These are phyloP conservation scores for sunflower (Helianthus annuus) DNA, from an alignment of 129 eudicot species.

Conservation along the genomic window HanXRQr2.0-SUNRISE NC_035442.2:155665149-155665648, in stretches of 20 bases:
- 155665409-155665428: not conserved
- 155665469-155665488: not conserved
- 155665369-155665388: constrained; percentile 9
- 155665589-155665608: constrained; percentile 10
- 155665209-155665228: constrained; percentile 25
- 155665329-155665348: constrained; percentile 9
- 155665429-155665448: not conserved
- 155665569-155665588: constrained; percentile 1
- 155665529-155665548: not conserved
- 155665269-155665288: constrained; percentile 28
- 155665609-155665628: too few relatives aligned
- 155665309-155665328: constrained; percentile 24
- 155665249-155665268: constrained; percentile 43
- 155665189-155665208: not conserved
- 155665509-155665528: not conserved
- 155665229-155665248: constrained; percentile 30
- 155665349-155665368: constrained; percentile 21
- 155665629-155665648: too few relatives aligned
- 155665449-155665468: not conserved
- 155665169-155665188: constrained; percentile 19
- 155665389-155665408: constrained; percentile 16
- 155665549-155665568: constrained; percentile 12
- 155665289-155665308: constrained; percentile 25
- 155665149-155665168: constrained; percentile 24
- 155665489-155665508: not conserved